Evolutionary conservation across 2,329 filamentous ascomycete species (phyloP).

Genomic region (Cercospora sesami): DNA sequence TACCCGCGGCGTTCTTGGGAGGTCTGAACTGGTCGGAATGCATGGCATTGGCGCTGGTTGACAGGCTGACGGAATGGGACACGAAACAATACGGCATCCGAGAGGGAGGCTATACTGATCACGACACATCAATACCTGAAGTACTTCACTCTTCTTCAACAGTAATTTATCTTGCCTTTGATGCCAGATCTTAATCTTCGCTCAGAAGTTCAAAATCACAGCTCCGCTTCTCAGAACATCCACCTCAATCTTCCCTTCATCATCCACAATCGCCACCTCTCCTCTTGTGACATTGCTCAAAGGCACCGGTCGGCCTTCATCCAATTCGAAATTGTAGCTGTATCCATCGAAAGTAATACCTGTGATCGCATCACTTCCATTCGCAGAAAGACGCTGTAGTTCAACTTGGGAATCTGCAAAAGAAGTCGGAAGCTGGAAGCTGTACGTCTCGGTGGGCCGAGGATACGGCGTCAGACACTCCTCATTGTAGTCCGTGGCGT

Average conservation of each 20-base stretch:
- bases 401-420: conserved; percentile 33
- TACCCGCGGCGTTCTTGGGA: not conserved
- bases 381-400: conserved; percentile 57
- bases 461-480: conserved; percentile 48
- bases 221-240: conserved; percentile 36
- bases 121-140: not conserved
- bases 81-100: not conserved
- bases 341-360: conserved; percentile 63
- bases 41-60: not conserved
- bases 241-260: conserved; percentile 39
- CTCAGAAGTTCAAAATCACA: conserved; percentile 29
- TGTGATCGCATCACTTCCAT: conserved; percentile 63
- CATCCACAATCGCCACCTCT: conserved; percentile 44
- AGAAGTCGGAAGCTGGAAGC: conserved; percentile 43
- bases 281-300: conserved; percentile 57
- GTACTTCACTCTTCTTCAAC: not conserved
- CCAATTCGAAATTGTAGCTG: conserved; percentile 63
- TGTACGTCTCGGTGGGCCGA: conserved; percentile 45
- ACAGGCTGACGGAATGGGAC: not conserved
- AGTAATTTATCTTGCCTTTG: not conserved
- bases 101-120: not conserved
- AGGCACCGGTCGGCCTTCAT: conserved; percentile 54
- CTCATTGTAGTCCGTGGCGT: conserved; percentile 41
- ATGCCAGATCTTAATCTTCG: not conserved
- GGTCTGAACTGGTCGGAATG: not conserved